These are phyloP conservation scores for Botrytis squamosa DNA, from an alignment of 2,329 filamentous ascomycete species.

Conservation along the genomic window DNA sequence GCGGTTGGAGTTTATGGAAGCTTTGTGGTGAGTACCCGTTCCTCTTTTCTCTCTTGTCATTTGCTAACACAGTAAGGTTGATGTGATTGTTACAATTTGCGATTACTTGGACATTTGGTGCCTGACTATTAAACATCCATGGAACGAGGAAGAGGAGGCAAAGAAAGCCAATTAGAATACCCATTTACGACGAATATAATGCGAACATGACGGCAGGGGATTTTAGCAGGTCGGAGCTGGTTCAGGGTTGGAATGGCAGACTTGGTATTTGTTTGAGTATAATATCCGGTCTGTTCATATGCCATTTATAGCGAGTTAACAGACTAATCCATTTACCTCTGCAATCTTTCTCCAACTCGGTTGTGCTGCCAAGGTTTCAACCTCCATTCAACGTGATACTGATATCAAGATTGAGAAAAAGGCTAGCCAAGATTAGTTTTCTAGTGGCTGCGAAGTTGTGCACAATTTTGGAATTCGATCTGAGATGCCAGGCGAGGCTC, in stretches of 20 bases:
- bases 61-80: constrained; percentile 51
- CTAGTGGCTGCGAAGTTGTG: background rate
- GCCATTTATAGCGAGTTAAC: background rate
- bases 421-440: background rate
- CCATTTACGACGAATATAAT: constrained; percentile 1
- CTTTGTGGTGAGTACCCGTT: constrained; percentile 64
- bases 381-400: background rate
- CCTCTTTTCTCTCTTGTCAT: constrained; percentile 1
- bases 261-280: background rate
- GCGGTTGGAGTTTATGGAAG: constrained; percentile 92
- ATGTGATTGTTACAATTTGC: constrained; percentile 96
- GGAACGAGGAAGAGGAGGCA: constrained; percentile 43
- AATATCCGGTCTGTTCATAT: constrained; percentile 1
- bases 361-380: background rate
- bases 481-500: background rate
- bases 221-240: background rate
- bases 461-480: background rate
- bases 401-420: background rate
- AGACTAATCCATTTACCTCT: background rate
- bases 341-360: too few relatives aligned
- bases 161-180: constrained; percentile 33
- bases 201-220: background rate
- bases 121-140: constrained; percentile 88
- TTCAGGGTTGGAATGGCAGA: background rate
- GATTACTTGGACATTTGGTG: constrained; percentile 99